phyloP scores from a whole-genome alignment of 805 yeast genomes.

The Lipomyces anomalus region DNA sequence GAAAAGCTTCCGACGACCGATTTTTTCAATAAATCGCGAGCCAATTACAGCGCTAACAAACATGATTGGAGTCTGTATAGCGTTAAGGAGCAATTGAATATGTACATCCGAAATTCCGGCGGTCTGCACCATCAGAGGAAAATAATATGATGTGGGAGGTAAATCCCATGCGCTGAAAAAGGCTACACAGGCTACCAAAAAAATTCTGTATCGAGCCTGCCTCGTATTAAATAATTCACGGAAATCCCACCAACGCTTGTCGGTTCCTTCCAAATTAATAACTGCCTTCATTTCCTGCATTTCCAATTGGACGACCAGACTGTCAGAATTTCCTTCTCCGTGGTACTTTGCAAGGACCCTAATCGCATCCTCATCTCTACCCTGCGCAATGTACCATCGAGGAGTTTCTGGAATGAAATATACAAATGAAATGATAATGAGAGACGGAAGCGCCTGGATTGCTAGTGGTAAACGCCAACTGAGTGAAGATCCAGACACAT shows the following conservation, averaged over 20 bases:
- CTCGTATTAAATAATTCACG: no score
- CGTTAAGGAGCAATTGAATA: conserved; percentile 46
- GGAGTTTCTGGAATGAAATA: conserved; percentile 48
- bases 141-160: conserved; percentile 48
- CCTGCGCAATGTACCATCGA: conserved; percentile 37
- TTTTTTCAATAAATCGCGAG: conserved; percentile 35
- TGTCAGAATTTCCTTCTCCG: conserved; percentile 38
- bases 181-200: neutral
- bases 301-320: conserved; percentile 11
- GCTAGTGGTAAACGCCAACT: conserved; percentile 45
- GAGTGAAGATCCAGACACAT: conserved; percentile 38
- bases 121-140: conserved; percentile 45
- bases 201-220: conserved; percentile 20
- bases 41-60: conserved; percentile 32
- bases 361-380: conserved; percentile 36
- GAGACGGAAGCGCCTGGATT: conserved; percentile 46
- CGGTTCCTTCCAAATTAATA: conserved; percentile 6
- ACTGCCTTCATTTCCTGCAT: conserved; percentile 13
- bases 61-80: conserved; percentile 38
- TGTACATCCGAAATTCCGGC: conserved; percentile 49
- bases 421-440: conserved; percentile 38
- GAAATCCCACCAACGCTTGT: no score
- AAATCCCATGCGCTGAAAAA: no score
- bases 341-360: conserved; percentile 39
- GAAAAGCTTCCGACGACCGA: conserved; percentile 21